Base-by-base conservation (phyloP, 805 yeast species). In the Alloascoidea africana region DNA sequence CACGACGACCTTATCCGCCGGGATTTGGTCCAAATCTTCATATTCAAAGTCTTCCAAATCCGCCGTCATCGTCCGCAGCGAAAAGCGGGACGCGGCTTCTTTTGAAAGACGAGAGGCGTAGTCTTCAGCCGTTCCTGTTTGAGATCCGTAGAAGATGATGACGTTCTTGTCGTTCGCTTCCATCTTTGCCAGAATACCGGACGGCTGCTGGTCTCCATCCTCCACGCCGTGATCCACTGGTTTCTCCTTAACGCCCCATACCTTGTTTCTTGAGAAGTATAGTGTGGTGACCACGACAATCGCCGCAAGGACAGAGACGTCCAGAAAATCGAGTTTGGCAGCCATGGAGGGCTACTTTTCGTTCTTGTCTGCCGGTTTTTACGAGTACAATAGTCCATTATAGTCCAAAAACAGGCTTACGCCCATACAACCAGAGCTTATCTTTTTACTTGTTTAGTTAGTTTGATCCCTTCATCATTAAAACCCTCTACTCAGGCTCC, bases 101-200 rank as follows among this genome's bases (percentile, higher is more conserved):
- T 87, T 86, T 36, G 94, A 75, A 47, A 86, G 76, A 54, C 89
- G 83, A 48, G 79, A 72, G 14, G 96, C 94, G 50, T 86, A 89
- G 53, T 91, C 98, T 60, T 91, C 98, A 34, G 97, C 95, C 14
- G 98, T 91, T 45, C 98, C 98, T 3, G 98, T 91, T 60, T 91
- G 99, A 11, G 97, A 87, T 14, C 95, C 97, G 54, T 70, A 91
- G 42, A 91, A 69, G 2, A 91, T 78, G 34, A 86, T 62, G 27
- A 82, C 79, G 45, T 80, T 78, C 59, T 89, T 87, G 43, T 70
- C 67, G 49, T 76, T 75, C 30, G 62, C 61, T 37, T 62, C 61
- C 46, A 89, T 48, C 34, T 42, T 46, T 36, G 50, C 46, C 27
- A 57, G 46, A 34, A 62, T 46, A 42, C 43, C 4, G 46, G 44